Conservation (phyloP, 164 flowering plant genomes). For the Euptelea pleiosperma region DNA sequence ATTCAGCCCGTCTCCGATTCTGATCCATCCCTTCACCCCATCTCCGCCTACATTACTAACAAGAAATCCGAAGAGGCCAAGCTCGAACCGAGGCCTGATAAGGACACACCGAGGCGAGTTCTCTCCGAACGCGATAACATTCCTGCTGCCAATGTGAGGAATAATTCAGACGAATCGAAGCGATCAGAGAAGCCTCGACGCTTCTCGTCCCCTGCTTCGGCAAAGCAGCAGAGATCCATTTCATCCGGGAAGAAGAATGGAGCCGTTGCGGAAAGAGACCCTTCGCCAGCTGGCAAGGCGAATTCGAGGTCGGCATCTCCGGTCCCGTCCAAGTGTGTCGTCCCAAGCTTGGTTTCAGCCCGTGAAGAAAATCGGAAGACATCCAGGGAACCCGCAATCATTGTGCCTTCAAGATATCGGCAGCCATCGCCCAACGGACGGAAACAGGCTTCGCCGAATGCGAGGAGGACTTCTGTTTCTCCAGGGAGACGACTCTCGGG, state of each 20-base stretch:
- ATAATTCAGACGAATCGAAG: conserved; percentile 7
- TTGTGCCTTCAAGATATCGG: conserved; percentile 89
- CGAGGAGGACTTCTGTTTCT: conserved; percentile 66
- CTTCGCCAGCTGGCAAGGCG: conserved; percentile 58
- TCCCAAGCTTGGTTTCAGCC: conserved; percentile 75
- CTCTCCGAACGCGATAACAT: conserved; percentile 32
- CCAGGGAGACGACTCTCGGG: conserved; percentile 78
- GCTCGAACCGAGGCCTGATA: conserved; percentile 9
- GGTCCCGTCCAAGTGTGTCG: conserved; percentile 81
- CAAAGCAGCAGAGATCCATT: conserved; percentile 39
- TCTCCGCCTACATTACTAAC: conserved; percentile 37
- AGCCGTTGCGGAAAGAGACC: conserved; percentile 47
- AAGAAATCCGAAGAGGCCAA: conserved; percentile 15
- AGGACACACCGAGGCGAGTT: conserved; percentile 31
- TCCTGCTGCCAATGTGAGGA: neutral
- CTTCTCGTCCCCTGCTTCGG: conserved; percentile 49
- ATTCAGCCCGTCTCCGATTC: conserved; percentile 72
- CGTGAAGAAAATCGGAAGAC: conserved; percentile 60
- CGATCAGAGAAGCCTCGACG: conserved; percentile 36
- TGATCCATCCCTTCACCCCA: conserved; percentile 42
- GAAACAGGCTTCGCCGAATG: conserved; percentile 57
- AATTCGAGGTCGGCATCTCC: conserved; percentile 75
- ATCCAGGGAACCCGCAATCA: conserved; percentile 71
- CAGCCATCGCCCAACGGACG: conserved; percentile 85
- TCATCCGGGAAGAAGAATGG: conserved; percentile 53